Percentiles rank a stretch among this genome's conserved stretches.
Evolutionary conservation across 192 early-diverging fungal genomes (phyloP).

Genomic region (Lobosporangium transversale): DNA sequence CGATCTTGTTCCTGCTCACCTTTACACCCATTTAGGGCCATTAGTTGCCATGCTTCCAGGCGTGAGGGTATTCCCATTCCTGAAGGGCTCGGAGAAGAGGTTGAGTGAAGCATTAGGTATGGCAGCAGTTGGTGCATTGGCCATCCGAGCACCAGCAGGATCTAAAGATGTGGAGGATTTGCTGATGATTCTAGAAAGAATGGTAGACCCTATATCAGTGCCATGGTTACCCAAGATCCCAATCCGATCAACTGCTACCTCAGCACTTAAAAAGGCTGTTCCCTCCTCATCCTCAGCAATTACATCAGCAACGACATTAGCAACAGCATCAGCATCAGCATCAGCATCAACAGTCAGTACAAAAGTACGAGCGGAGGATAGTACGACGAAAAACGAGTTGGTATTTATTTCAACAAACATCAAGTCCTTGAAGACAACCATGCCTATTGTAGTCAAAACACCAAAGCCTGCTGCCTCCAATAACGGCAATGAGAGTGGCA

Average conservation of each 20-base stretch:
- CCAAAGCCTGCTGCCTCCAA: slow-evolving; percentile 3
- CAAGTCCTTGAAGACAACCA: slow-evolving; percentile 28
- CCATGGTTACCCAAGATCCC: slow-evolving; percentile 47
- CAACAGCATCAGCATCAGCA: slow-evolving; percentile 2
- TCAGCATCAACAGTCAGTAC: neutral
- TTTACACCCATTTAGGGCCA: slow-evolving; percentile 31
- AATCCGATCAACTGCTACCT: no score
- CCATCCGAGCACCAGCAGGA: slow-evolving; percentile 15
- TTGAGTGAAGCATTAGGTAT: slow-evolving; percentile 30
- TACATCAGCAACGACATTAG: neutral
- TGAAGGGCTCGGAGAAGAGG: slow-evolving; percentile 22
- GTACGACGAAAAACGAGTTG: neutral
- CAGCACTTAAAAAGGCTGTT: neutral
- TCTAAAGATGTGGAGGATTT: slow-evolving; percentile 21
- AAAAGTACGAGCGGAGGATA: neutral
- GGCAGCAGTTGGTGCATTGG: slow-evolving; percentile 34
- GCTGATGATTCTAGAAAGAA: slow-evolving; percentile 25
- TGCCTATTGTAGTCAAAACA: slow-evolving; percentile 41
- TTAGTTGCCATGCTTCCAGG: slow-evolving; percentile 44
- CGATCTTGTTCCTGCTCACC: slow-evolving; percentile 27
- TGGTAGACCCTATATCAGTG: slow-evolving; percentile 38
- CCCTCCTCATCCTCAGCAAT: neutral
- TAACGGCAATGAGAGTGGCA: neutral
- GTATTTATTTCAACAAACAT: slow-evolving; percentile 32
- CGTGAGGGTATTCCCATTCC: slow-evolving; percentile 23